A percentile compares a stretch with the other conserved stretches of the same genome.
These are phyloP conservation scores for Hygrocybe coccinea DNA, from an alignment of 768 basidiomycete species.

Conservation along the genomic window DNA sequence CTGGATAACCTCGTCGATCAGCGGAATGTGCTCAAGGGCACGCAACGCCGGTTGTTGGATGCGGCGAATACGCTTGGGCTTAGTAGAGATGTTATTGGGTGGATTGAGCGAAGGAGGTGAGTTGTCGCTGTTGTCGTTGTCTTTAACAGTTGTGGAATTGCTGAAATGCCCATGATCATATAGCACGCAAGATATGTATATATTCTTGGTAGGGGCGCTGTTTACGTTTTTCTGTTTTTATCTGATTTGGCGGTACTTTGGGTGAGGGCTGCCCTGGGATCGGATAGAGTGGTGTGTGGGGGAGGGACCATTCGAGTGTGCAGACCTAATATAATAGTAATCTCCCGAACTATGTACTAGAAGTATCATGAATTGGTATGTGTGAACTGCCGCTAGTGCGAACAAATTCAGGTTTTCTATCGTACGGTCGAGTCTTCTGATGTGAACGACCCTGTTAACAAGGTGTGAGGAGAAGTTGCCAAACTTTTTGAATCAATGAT, in stretches of 20 bases:
- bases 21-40: conserved; percentile 91
- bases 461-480: too few species aligned
- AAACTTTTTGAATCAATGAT: too few species aligned
- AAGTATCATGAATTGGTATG: too few species aligned
- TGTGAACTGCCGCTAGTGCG: too few species aligned
- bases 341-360: too few species aligned
- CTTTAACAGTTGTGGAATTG: neutral
- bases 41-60: conserved; percentile 76
- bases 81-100: conserved; percentile 91
- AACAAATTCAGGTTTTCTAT: too few species aligned
- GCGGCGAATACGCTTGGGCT: conserved; percentile 93
- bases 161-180: conserved; percentile 5
- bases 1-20: conserved; percentile 91
- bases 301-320: too few species aligned
- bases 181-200: conserved; percentile 94
- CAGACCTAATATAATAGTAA: too few species aligned
- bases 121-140: conserved; percentile 26
- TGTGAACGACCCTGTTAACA: too few species aligned
- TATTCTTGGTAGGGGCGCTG: conserved; percentile 79
- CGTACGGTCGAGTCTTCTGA: too few species aligned
- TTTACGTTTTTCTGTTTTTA: conserved; percentile 93
- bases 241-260: conserved; percentile 88
- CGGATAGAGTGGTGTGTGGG: too few species aligned
- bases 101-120: conserved; percentile 93
- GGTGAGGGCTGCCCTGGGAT: conserved; percentile 30